Evolutionary conservation across 169 alveolate species (phyloP), one percentile per base, ranked within the genome.

Genomic region (Perkinsus marinus): DNA sequence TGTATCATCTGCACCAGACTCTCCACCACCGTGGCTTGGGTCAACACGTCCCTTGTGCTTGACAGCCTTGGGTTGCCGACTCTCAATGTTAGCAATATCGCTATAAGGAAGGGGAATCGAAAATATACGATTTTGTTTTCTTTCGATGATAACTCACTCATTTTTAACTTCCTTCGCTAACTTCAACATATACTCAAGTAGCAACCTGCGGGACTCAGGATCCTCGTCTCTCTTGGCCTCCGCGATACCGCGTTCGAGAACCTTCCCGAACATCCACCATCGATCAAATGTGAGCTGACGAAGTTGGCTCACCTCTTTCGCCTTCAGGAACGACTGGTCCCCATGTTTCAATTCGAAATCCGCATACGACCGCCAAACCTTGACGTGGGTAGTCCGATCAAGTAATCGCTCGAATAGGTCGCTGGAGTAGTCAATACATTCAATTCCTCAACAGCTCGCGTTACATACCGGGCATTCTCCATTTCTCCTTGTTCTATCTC

Each of bases 321-420:
- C 79, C 79, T 57, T 57, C 3, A 30, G 5, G 79, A 57, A 57
- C 34, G 79, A 57, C 79, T 57, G 79, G 22, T 57, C 79, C 22
- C 30, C 79, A 30, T 57, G 79, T 30, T 57, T 57, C 37, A 57
- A 30, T 26, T 96, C 97, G 91, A 94, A 94, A 43, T 95, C 90
- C 19, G 96, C 95, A 91, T 93, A 95, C 68, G 95, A 92, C 41
- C 94, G 90, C 97, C 97, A 96, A 46, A 95, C 96, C 91, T 95
- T 95, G n/a, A 95, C 94, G 93, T 95, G 96, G 92, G 95, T 94
- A 26, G 96, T 94, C 92, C 93, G 93, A n/a, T 93, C 95, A 34
- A 95, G 90, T 30, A 95, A 94, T 39, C 93, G 91, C 91, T 91
- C 93, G 92, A 94, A 96, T 39, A 96, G 92, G n/a, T 93, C 94